Evolutionary conservation across 2,329 filamentous ascomycete species (phyloP), one percentile per base, ranked within the genome.

Genomic region (Verticillium dahliae): DNA sequence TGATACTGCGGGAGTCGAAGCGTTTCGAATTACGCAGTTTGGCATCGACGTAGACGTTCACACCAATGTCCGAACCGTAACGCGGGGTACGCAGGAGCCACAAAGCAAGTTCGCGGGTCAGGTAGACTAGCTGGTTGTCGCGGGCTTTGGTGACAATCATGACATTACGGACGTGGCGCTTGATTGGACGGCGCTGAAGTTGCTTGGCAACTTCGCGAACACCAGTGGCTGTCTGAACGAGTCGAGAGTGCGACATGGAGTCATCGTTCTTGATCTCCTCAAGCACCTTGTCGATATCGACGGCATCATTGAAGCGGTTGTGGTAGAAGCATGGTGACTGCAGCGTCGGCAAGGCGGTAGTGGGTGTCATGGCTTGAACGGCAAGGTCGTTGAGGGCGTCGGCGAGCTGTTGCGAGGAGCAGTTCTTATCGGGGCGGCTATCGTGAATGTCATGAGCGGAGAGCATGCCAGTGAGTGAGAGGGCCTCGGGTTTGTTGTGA

Each of bases 101-200:
- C 67, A 88, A 85, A 11, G 94, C 82, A 62, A 99, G 80, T 73
- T 99, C 92, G 62, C 91, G 85, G 1, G 95, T 99, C 67, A 97
- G 81, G 67, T 90, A 85, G 38, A 99, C 94, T 15, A 99, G 83
- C 68, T 91, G 87, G 72, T 99, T 98, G 77, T 99, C 95, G 65
- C 95, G 87, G 27, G 95, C 95, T 77, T 98, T 99, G 64, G 95
- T 99, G 66, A 99, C 91, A 70, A 99, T 97, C 95, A 99, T 98
- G 70, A 99, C 86, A 73, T 92, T 97, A 71, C 86, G 87, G 56
- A 99, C 93, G 11, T 93, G 93, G 67, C 93, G 89, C 76, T 91
- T 95, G 75, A 98, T 92, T 27, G 95, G 94, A 50, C 92, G 86
- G 61, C 94, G 87, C 77, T 97, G 94, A 62, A 99, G 82, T 77